A percentile compares a stretch with the other conserved stretches of the same genome.
Conservation (phyloP, 2,329 filamentous ascomycete species). For the Aureobasidium sp. region DNA sequence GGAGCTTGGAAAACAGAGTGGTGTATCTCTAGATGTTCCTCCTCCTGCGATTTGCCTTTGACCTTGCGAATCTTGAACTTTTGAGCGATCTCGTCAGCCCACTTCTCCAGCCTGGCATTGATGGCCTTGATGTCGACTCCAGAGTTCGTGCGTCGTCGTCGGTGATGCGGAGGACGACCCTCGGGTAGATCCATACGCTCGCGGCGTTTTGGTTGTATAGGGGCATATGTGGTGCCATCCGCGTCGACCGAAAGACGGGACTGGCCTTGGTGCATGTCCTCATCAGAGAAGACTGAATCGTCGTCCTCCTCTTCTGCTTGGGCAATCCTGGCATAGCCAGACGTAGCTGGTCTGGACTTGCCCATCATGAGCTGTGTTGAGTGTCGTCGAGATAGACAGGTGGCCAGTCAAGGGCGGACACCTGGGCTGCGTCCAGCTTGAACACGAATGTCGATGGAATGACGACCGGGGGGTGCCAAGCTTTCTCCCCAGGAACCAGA, state of each 20-base stretch:
- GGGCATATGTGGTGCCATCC: slow-evolving; percentile 32
- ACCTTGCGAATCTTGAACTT: slow-evolving; percentile 85
- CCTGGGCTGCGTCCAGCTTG: neutral
- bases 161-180: slow-evolving; percentile 24
- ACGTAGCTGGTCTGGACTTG: slow-evolving; percentile 33
- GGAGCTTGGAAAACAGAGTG: slow-evolving; percentile 94
- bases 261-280: slow-evolving; percentile 27
- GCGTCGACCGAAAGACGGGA: slow-evolving; percentile 28
- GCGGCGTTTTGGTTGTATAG: slow-evolving; percentile 38
- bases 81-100: slow-evolving; percentile 95
- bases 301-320: slow-evolving; percentile 44
- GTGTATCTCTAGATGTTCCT: slow-evolving; percentile 88
- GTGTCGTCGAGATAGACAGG: neutral
- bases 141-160: slow-evolving; percentile 62
- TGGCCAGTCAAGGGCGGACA: neutral
- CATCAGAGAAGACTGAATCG: slow-evolving; percentile 21
- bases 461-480: neutral
- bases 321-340: slow-evolving; percentile 45
- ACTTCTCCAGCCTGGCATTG: slow-evolving; percentile 87
- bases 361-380: neutral
- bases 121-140: slow-evolving; percentile 98
- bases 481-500: neutral
- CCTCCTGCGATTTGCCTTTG: slow-evolving; percentile 65
- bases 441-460: slow-evolving; percentile 4
- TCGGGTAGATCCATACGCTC: slow-evolving; percentile 36